phyloP scores from a whole-genome alignment of 768 basidiomycete genomes.

The Tricholoma matsutake region DNA sequence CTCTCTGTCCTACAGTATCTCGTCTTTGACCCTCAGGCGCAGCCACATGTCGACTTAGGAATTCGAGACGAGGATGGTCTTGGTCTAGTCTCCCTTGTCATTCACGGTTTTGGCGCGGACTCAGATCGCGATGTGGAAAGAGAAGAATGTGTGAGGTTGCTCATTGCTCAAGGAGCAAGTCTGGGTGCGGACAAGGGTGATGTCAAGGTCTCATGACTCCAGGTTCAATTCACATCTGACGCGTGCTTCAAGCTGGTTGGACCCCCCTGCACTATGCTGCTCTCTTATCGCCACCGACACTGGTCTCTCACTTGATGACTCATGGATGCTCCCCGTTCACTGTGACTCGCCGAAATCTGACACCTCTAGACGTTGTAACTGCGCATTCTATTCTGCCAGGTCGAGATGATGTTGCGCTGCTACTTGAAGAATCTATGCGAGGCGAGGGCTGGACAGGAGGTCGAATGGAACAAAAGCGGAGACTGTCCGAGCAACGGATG shows the following conservation, averaged over 20 bases:
- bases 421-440: conserved; percentile 88
- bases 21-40: conserved; percentile 64
- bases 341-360: conserved; percentile 73
- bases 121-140: conserved; percentile 83
- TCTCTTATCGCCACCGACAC: conserved; percentile 81
- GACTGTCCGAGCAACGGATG: conserved; percentile 52
- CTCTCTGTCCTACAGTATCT: conserved; percentile 69
- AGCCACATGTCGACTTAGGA: conserved; percentile 62
- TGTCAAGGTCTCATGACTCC: conserved; percentile 17
- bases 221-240: conserved; percentile 6
- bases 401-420: conserved; percentile 79
- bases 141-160: conserved; percentile 82
- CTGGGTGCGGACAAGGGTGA: conserved; percentile 63
- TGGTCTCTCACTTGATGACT: conserved; percentile 90
- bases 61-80: conserved; percentile 84
- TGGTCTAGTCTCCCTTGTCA: conserved; percentile 70
- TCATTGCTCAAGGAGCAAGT: conserved; percentile 78
- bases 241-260: conserved; percentile 73
- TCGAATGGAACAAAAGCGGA: conserved; percentile 67
- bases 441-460: conserved; percentile 80
- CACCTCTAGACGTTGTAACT: conserved; percentile 86
- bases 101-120: conserved; percentile 81
- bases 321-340: conserved; percentile 85
- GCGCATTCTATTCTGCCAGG: conserved; percentile 80
- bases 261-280: conserved; percentile 92